Base-by-base conservation (phyloP, 768 basidiomycete genomes). In the Hygrophoropsis aurantiaca region DNA sequence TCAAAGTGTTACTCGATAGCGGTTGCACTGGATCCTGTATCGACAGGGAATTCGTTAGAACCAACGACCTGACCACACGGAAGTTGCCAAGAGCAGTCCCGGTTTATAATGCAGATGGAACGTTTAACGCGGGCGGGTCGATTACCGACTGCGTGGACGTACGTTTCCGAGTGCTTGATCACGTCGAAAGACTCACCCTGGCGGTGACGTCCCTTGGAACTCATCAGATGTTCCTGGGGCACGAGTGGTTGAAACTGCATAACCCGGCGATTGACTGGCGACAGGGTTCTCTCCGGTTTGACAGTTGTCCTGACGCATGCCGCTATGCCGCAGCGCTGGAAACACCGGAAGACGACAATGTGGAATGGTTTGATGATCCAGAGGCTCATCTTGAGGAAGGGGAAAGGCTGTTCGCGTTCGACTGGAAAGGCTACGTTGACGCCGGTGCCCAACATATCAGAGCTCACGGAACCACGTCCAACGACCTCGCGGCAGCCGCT, bases 11-110 rank as follows among this genome's bases (percentile, higher is more conserved):
- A 2, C 10, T 64, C 5, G 55, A 62, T 24, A 56, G 54, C 24
- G 59, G 62, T 0, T 49, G 53, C 20, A 64, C 57, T 2, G 57
- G 58, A 0, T 61, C 53, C 3, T 58, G 49, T 16, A 54, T 63
- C n/a, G 46, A 58, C 45, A 19, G 18, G 2, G 40, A 50, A 1
- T 53, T 51, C 20, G 49, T 53, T 3, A 23, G 30, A 40, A 30
- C 42, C 4, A 47, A 55, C 4, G 42, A 36, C 0, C 26, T 59
- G 0, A 47, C 46, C 23, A 41, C 44, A 4, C 21, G 15, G 3
- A 18, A 41, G 13, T 20, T 61, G 1, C 44, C 54, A 3, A 13
- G 34, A 2, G 43, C 50, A 1, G 46, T 60, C 6, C 54, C 44
- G 11, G 55, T 58, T 11, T 58, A 55, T 20, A 59, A 59, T 49